Evolutionary conservation across 2,329 filamentous ascomycete genomes (phyloP).

Genomic region (Trichocomaceae sp.): DNA sequence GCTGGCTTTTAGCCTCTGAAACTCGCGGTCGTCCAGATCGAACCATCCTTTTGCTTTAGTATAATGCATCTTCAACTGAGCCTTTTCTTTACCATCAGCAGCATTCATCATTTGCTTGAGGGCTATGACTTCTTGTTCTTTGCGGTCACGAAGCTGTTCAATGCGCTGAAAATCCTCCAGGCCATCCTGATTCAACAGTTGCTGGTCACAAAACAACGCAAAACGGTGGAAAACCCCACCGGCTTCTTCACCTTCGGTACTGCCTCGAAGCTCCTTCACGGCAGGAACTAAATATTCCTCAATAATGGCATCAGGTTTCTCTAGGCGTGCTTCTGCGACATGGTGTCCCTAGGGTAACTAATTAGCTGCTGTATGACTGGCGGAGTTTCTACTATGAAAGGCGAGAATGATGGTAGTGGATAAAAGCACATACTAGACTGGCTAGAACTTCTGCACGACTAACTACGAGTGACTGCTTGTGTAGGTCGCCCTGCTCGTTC

Average conservation of each 20-base stretch:
- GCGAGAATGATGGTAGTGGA: background rate
- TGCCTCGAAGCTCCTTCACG: constrained; percentile 68
- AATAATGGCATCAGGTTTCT: constrained; percentile 86
- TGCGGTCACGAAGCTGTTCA: constrained; percentile 69
- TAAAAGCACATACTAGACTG: constrained; percentile 55
- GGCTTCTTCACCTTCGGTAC: constrained; percentile 62
- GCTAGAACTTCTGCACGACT: constrained; percentile 74
- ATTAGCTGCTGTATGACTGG: background rate
- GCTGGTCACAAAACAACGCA: constrained; percentile 88
- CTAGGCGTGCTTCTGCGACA: constrained; percentile 79
- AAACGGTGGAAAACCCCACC: constrained; percentile 92
- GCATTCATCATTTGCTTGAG: constrained; percentile 56
- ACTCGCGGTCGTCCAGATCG: constrained; percentile 81
- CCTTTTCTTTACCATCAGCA: constrained; percentile 47
- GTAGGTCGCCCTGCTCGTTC: constrained; percentile 54
- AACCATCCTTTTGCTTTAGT: constrained; percentile 79
- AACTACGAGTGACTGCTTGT: constrained; percentile 63
- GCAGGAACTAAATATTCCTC: constrained; percentile 78
- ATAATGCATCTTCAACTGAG: constrained; percentile 55
- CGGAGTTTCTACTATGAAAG: background rate
- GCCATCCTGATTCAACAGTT: constrained; percentile 78
- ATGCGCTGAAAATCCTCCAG: constrained; percentile 79
- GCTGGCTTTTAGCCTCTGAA: constrained; percentile 67
- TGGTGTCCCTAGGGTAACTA: constrained; percentile 59
- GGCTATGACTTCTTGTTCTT: constrained; percentile 71